Evolutionary conservation across 1,139 yeast genomes (phyloP).

Genomic region (Candida sp.): DNA sequence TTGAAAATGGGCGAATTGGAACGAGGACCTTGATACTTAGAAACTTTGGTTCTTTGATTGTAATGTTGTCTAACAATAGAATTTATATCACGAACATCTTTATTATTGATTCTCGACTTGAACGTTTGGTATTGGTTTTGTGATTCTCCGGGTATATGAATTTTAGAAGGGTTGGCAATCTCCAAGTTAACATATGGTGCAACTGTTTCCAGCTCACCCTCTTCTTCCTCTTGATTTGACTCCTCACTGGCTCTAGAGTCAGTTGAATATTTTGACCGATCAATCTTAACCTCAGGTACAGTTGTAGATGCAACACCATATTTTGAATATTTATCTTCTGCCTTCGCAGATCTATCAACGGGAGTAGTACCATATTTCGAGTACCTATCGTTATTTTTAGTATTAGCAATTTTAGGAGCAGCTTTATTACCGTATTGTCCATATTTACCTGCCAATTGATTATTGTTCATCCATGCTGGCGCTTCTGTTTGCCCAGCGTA

Average conservation of each 20-base stretch:
- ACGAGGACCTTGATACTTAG: constrained; percentile 59
- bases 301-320: constrained; percentile 15
- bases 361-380: constrained; percentile 21
- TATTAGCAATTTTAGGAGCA: not conserved
- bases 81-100: constrained; percentile 39
- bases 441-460: constrained; percentile 27
- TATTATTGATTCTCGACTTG: constrained; percentile 36
- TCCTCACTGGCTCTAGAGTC: constrained; percentile 1
- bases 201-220: constrained; percentile 12
- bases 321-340: constrained; percentile 26
- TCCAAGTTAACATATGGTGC: constrained; percentile 32
- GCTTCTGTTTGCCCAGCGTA: constrained; percentile 22
- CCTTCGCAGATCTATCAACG: constrained; percentile 9
- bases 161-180: constrained; percentile 25
- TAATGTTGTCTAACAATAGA: constrained; percentile 78
- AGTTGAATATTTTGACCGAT: constrained; percentile 1
- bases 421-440: constrained; percentile 34
- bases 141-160: constrained; percentile 6
- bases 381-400: constrained; percentile 19
- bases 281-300: constrained; percentile 1
- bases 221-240: constrained; percentile 6
- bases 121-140: constrained; percentile 31
- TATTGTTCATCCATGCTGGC: constrained; percentile 41
- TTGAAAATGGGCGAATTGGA: constrained; percentile 81
- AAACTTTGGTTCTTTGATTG: constrained; percentile 75